Evolutionary conservation across 129 eudicot genomes (phyloP).

Genomic region (Mikania micrantha): DNA sequence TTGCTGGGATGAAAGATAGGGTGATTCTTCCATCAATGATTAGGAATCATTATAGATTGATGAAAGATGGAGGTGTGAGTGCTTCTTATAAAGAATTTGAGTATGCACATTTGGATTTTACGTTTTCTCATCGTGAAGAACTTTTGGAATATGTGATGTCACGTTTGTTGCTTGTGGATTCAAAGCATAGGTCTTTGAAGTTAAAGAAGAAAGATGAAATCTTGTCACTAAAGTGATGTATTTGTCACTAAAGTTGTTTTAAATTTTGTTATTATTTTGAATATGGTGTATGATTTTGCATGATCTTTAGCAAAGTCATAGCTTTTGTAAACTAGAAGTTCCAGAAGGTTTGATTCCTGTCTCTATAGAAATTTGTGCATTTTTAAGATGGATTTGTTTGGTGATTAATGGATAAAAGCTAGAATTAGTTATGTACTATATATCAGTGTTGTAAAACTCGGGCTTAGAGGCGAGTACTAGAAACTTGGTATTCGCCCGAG

Average conservation of each 20-base stretch:
- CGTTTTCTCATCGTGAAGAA: conserved; percentile 88
- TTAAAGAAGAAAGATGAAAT: conserved; percentile 39
- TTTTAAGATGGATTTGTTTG: no score
- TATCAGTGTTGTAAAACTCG: no score
- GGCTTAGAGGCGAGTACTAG: no score
- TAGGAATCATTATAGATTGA: conserved; percentile 50
- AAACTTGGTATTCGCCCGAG: no score
- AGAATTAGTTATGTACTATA: no score
- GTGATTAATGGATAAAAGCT: no score
- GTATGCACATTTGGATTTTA: conserved; percentile 89
- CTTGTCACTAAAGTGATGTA: conserved; percentile 1
- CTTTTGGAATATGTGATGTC: conserved; percentile 87
- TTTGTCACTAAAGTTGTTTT: background rate
- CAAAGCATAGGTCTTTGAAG: conserved; percentile 29
- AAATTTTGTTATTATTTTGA: background rate
- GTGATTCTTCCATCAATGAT: conserved; percentile 92
- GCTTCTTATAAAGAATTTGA: conserved; percentile 83
- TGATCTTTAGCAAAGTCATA: conserved; percentile 4
- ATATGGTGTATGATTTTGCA: conserved; percentile 1
- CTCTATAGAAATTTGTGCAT: no score
- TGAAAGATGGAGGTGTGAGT: conserved; percentile 65
- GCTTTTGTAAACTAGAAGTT: conserved; percentile 3
- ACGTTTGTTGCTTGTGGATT: conserved; percentile 48
- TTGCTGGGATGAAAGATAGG: conserved; percentile 79
- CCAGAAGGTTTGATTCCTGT: no score